Evolutionary conservation across 1,284 basidiomycete genomes (phyloP).

Genomic region (Dichomitus squalens): DNA sequence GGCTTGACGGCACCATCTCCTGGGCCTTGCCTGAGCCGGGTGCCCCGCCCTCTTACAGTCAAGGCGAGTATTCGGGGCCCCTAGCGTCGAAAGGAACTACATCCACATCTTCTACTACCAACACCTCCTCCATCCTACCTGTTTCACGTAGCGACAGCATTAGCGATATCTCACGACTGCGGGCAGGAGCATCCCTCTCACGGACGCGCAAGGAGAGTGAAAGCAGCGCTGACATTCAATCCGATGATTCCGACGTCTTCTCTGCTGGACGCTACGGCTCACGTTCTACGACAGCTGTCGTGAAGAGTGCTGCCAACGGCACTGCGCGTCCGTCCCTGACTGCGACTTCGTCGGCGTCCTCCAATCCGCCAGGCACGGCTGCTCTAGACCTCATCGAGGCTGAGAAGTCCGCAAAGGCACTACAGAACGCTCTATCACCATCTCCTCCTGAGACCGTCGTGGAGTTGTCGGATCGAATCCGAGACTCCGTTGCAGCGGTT

Average conservation of each 20-base stretch:
- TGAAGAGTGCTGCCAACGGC: not conserved
- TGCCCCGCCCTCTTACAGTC: slow-evolving; percentile 17
- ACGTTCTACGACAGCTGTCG: slow-evolving; percentile 24
- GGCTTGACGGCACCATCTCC: slow-evolving; percentile 63
- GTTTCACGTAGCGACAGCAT: slow-evolving; percentile 23
- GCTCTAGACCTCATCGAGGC: slow-evolving; percentile 58
- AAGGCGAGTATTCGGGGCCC: slow-evolving; percentile 13
- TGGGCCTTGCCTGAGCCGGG: slow-evolving; percentile 59
- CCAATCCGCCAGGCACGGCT: slow-evolving; percentile 1
- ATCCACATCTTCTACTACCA: not conserved
- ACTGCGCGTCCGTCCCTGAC: slow-evolving; percentile 21
- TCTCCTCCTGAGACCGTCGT: slow-evolving; percentile 58
- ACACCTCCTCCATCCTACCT: slow-evolving; percentile 12
- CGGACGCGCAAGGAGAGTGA: slow-evolving; percentile 33
- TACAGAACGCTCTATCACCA: slow-evolving; percentile 67
- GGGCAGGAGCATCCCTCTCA: slow-evolving; percentile 24
- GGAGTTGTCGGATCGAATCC: slow-evolving; percentile 59
- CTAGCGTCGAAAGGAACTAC: not conserved
- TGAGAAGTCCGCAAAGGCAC: slow-evolving; percentile 63
- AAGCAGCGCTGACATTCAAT: slow-evolving; percentile 54
- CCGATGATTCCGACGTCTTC: slow-evolving; percentile 79
- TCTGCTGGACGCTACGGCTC: slow-evolving; percentile 47
- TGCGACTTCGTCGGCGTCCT: too few relatives aligned
- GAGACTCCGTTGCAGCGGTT: slow-evolving; percentile 62
- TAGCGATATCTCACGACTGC: slow-evolving; percentile 35